A percentile compares a stretch with the other conserved stretches of the same genome.
phyloP scores from a whole-genome alignment of 306 rosid species.

The Calophaca sinica region DNA sequence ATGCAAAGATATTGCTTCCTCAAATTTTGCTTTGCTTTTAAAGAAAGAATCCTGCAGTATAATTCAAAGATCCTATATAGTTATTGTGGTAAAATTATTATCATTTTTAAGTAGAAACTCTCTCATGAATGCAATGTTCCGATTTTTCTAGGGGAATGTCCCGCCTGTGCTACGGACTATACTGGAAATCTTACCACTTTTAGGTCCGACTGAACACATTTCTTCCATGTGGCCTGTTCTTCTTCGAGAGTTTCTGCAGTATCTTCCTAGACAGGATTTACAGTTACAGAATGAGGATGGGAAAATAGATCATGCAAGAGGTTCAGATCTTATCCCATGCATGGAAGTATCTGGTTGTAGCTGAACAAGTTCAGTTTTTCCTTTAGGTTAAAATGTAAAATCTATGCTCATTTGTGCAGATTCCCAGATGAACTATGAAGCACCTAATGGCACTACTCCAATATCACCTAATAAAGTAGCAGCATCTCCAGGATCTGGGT shows the following conservation, averaged over 20 bases:
- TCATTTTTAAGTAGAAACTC: slow-evolving; percentile 25
- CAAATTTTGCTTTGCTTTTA: slow-evolving; percentile 14
- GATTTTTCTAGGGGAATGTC: slow-evolving; percentile 72
- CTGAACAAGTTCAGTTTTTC: slow-evolving; percentile 39
- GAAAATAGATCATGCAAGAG: slow-evolving; percentile 63
- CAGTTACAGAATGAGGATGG: slow-evolving; percentile 65
- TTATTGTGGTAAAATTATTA: slow-evolving; percentile 22
- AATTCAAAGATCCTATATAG: slow-evolving; percentile 28
- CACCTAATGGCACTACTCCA: slow-evolving; percentile 66
- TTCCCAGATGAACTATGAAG: slow-evolving; percentile 52
- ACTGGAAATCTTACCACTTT: slow-evolving; percentile 80
- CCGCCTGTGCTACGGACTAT: slow-evolving; percentile 85
- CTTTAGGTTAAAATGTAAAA: slow-evolving; percentile 36
- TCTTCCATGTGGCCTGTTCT: slow-evolving; percentile 93
- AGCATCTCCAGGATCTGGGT: slow-evolving; percentile 60
- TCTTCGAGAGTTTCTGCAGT: slow-evolving; percentile 74
- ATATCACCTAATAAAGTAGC: slow-evolving; percentile 55
- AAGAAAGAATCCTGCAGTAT: slow-evolving; percentile 30
- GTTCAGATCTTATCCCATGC: slow-evolving; percentile 60
- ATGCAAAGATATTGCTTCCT: slow-evolving; percentile 19
- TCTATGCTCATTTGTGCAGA: slow-evolving; percentile 57
- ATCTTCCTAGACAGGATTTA: slow-evolving; percentile 80
- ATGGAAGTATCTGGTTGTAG: slow-evolving; percentile 44
- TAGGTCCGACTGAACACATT: slow-evolving; percentile 73
- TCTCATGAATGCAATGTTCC: slow-evolving; percentile 29